Evolutionary conservation across 2,329 filamentous ascomycete genomes (phyloP), one percentile per base, ranked within the genome.

Genomic region (Fusarium sp.): DNA sequence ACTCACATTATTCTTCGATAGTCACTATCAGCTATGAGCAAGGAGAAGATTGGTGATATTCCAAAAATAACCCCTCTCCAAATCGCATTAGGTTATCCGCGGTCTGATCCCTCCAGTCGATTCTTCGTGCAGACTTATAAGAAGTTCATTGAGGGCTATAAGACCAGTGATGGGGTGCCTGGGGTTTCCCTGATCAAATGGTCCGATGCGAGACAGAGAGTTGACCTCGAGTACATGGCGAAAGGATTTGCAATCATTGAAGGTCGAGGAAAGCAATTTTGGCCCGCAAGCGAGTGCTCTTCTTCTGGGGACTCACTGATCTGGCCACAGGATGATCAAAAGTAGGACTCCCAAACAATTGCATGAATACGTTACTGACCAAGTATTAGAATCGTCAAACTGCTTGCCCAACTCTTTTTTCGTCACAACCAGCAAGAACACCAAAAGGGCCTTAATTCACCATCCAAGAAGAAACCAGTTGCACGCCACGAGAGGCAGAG

Each of bases 401-500:
- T 44, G 4, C 12, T 70, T 12, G n/a, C 36, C 3, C 41, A 64
- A 17, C 20, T 70, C 17, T 45, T 70, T 2, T 64, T 44, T 0
- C 47, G 65, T 15, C 41, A 58, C 5, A 70, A 70, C 18, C 26
- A 50, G 9, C 44, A 69, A 32, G 34, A 47, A 22, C 39, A 15
- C 9, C n/a, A 24, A 11, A 62, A 36, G 2, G 41, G 34, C 2
- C 20, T 6, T 3, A 52, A 3, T 4, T 50, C 34, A 14, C 30
- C 34, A 17, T 18, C 32, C 24, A 36, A 28, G 12, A 38, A 50
- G 13, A 56, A 54, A 18, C 20, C 14, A 18, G 7, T 3, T 28
- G 5, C 7, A 7, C 39, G 20, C 7, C 26, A 7, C 3, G 30
- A 38, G n/a, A n/a, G 7, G 12, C 7, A 28, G 14, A 58, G 55